A percentile compares a stretch with the other conserved stretches of the same genome.
Evolutionary conservation across 352 stramenopile species (phyloP).

Genomic region (Phytopythium cucurbitacearum): DNA sequence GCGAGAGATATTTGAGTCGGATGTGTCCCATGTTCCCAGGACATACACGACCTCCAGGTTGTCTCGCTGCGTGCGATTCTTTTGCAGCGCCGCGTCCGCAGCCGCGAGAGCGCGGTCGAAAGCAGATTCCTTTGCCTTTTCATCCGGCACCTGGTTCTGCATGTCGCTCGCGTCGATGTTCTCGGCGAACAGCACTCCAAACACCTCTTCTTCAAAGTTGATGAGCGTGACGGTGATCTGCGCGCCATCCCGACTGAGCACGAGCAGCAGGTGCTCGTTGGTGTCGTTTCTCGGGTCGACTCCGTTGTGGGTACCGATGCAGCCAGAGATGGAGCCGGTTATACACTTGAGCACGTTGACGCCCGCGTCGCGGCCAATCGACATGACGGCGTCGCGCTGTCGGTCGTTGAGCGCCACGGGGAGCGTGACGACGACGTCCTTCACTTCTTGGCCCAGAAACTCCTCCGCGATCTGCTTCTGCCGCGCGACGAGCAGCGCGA

Average conservation of each 20-base stretch:
- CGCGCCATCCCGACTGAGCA: not conserved
- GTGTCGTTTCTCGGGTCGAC: not conserved
- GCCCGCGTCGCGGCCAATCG: constrained; percentile 3
- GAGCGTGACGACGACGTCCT: constrained; percentile 5
- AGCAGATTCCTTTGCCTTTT: not conserved
- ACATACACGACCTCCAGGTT: constrained; percentile 2
- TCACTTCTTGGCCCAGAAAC: constrained; percentile 1
- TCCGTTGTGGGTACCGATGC: not conserved
- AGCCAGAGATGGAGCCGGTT: not conserved
- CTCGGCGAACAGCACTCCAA: not conserved
- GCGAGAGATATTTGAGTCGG: not conserved
- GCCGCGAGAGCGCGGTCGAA: not conserved
- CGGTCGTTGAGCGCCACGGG: constrained; percentile 1
- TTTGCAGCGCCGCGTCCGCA: not conserved
- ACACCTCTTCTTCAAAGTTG: constrained; percentile 4
- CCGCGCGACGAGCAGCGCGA: constrained; percentile 3
- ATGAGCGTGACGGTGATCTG: constrained; percentile 1
- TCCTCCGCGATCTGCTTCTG: constrained; percentile 5
- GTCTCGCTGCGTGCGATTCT: constrained; percentile 1
- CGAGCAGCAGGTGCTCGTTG: constrained; percentile 3
- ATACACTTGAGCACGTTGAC: not conserved
- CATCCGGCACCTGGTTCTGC: not conserved
- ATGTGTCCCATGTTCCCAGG: not conserved
- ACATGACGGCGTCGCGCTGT: constrained; percentile 4
- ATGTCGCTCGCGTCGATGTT: not conserved